A percentile compares a stretch with the other conserved stretches of the same genome.
Evolutionary conservation across 495 filamentous ascomycete species (phyloP).

Genomic region (Xylaria curta): DNA sequence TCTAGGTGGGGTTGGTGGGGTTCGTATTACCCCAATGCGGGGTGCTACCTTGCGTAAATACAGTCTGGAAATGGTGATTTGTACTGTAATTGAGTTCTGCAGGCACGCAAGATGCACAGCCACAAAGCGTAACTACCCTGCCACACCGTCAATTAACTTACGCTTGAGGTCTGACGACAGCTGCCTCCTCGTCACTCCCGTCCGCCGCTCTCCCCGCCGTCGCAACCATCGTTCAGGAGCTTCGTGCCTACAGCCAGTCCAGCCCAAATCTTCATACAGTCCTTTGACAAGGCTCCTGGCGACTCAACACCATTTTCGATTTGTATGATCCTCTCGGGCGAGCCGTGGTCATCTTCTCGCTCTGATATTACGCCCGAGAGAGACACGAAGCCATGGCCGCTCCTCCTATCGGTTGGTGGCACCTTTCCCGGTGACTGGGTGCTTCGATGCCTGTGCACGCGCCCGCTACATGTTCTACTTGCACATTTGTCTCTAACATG

Average conservation of each 20-base stretch:
- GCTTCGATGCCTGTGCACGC: neutral
- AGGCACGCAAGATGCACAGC: constrained; percentile 7
- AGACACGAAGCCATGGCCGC: constrained; percentile 36
- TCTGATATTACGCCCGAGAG: constrained; percentile 21
- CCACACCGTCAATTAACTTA: neutral
- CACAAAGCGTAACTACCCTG: neutral
- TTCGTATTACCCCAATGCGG: neutral
- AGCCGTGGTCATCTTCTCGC: constrained; percentile 16
- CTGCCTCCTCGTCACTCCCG: constrained; percentile 23
- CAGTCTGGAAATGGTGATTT: neutral
- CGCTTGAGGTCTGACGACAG: constrained; percentile 18
- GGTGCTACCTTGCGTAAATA: neutral
- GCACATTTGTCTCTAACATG: neutral
- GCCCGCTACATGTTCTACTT: constrained; percentile 16
- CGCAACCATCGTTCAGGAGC: constrained; percentile 5
- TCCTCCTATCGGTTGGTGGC: constrained; percentile 41
- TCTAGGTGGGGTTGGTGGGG: constrained; percentile 15
- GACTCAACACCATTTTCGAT: neutral
- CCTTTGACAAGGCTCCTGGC: neutral
- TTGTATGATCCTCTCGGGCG: constrained; percentile 13
- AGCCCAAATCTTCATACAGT: neutral
- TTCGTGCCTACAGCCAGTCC: neutral
- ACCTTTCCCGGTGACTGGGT: constrained; percentile 5
- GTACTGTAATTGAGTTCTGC: neutral
- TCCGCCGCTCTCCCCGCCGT: constrained; percentile 17